Evolutionary conservation across 2,329 filamentous ascomycete species (phyloP), one percentile per base, ranked within the genome.

Genomic region (Aspergillus sp.): DNA sequence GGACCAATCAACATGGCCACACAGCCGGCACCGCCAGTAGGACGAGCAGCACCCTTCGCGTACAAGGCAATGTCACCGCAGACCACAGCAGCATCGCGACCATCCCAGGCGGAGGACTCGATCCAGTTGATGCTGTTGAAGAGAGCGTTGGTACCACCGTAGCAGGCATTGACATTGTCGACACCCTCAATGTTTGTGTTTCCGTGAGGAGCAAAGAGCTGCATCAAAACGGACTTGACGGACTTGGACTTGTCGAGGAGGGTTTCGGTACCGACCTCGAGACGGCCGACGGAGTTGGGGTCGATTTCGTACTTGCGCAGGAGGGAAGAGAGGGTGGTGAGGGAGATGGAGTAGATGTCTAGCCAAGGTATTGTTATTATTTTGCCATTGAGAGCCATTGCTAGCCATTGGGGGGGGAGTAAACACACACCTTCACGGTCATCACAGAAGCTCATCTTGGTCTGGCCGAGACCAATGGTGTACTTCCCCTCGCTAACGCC

Each of bases 401-500:
- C 27, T 1, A 33, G 15, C 19, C 43, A n/a, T 13, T 33, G 17
- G 17, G 17, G 15, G 12, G 10, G 35, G 17, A 48, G 20, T 7
- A 33, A 27, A 4, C 37, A 53, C 76, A 70, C 69, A 90, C 87
- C 87, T 77, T 93, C 88, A 66, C 86, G 83, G 66, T 93, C 88
- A 72, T 93, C 88, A 70, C 88, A 91, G 75, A 93, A 93, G 77
- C 83, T 85, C 88, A 93, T 93, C 76, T 87, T 89, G 67, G 86
- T 91, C 80, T 93, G 88, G 63, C 88, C 88, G 49, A 93, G 84
- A 70, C 88, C 88, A 74, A 93, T 91, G 64, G 88, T 93, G 79
- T 93, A 93, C 75, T 93, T 93, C 59, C 88, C 88, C 49, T 82
- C 70, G 68, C 80, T 80, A 63, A 88, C 86, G 68, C 86, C 87